Conservation (phyloP, 2,329 filamentous ascomycete genomes). For the Gaeumannomyces tritici region DNA sequence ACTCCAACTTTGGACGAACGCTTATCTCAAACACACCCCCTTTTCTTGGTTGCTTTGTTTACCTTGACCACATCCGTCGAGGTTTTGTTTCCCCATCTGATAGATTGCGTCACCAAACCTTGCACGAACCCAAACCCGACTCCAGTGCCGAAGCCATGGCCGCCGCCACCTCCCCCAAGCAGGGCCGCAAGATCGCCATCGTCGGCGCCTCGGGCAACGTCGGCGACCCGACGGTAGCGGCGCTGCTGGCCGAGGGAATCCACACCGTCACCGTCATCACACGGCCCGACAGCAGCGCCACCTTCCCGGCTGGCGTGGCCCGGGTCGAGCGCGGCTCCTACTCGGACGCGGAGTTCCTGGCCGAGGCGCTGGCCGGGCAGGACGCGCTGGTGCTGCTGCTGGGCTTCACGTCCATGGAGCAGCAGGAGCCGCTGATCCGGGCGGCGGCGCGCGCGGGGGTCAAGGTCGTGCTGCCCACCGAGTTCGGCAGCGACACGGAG, state of each 20-base stretch:
- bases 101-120: no score
- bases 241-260: conserved; percentile 31
- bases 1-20: no score
- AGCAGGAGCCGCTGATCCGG: conserved; percentile 26
- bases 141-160: neutral
- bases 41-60: no score
- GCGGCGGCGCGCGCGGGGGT: conserved; percentile 33
- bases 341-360: conserved; percentile 11
- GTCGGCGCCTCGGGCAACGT: conserved; percentile 24
- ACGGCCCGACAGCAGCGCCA: conserved; percentile 29
- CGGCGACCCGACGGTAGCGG: conserved; percentile 24
- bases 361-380: conserved; percentile 11
- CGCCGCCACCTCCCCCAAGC: neutral
- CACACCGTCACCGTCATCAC: conserved; percentile 40
- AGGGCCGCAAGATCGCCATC: conserved; percentile 17
- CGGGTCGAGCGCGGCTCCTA: conserved; percentile 26
- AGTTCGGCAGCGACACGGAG: conserved; percentile 18
- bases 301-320: conserved; percentile 27
- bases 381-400: conserved; percentile 7
- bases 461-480: conserved; percentile 35
- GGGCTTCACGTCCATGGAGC: conserved; percentile 21
- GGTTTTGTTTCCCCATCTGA: no score
- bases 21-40: no score
- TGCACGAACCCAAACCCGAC: no score
- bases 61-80: no score